Base-by-base conservation (phyloP, 2,329 filamentous ascomycete species). In the Penicillium palitans region DNA sequence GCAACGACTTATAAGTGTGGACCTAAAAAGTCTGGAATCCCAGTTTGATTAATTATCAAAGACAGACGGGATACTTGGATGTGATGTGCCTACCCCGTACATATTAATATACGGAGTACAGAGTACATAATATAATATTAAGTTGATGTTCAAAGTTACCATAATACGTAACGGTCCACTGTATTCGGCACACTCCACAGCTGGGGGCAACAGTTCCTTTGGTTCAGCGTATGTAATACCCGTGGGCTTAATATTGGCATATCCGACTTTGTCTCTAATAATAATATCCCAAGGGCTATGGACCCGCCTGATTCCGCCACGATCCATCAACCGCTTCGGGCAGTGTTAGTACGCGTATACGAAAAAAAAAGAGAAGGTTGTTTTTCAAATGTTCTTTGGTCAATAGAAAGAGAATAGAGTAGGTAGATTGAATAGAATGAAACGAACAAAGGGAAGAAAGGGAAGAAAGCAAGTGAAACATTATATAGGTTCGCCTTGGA, bases 321-420 rank as follows among this genome's bases (percentile, higher is more conserved):
- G 58, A 58, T 61, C 62, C 61, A 65, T 60, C 60, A 46, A 57
- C 61, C 58, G 58, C 61, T 61, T 65, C 40, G 44, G 59, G 62
- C 58, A 61, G 50, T 50, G 40, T 33, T 31, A 52, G 50, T 54
- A 56, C 55, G 52, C 57, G 59, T 51, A n/a, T 37, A 37, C 21
- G 8, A 31, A n/a, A n/a, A 31, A 12, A n/a, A n/a, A n/a, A 31
- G 17, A n/a, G 15, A 42, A 19, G 4, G 9, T 15, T 17, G 40
- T 2, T 42, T 24, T 44, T 27, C 4, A 33, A 31, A 13, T 15
- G 31, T 6, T 33, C 31, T 33, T 33, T 33, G 12, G 31, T 33
- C 31, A 33, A 35, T 35, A 6, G 6, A 17, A 17, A 24, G 13
- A 4, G 4, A n/a, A 12, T 10, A n/a, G 19, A 40, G 27, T 21